Conservation (phyloP, 768 basidiomycete species). For the Rhodotorula paludigena region DNA sequence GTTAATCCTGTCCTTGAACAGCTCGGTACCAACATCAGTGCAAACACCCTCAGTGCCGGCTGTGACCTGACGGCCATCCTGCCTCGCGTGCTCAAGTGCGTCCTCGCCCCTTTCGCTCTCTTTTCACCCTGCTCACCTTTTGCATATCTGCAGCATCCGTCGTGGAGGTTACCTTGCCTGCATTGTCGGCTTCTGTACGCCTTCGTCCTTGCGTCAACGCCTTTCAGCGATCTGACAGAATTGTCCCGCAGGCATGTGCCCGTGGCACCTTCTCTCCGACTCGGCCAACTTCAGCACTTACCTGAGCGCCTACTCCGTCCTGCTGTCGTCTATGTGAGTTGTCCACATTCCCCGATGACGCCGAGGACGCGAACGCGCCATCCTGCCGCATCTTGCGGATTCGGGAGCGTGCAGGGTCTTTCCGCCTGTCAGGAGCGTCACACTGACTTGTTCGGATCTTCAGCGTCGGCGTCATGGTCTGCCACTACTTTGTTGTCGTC, state of each 20-base stretch:
- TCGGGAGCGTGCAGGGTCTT: too few species aligned
- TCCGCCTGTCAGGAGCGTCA: too few species aligned
- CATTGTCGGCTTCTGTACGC: constrained; percentile 65
- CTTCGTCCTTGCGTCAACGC: too few species aligned
- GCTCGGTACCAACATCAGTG: constrained; percentile 67
- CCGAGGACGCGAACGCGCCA: too few species aligned
- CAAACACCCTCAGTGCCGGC: constrained; percentile 72
- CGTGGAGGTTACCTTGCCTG: constrained; percentile 80
- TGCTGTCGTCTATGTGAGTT: constrained; percentile 64
- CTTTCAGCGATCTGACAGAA: too few species aligned
- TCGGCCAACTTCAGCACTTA: constrained; percentile 52
- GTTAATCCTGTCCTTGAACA: not conserved
- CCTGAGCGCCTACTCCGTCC: constrained; percentile 72
- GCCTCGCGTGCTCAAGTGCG: constrained; percentile 66
- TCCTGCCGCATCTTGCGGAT: too few species aligned
- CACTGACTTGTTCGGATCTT: too few species aligned
- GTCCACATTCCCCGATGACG: constrained; percentile 60
- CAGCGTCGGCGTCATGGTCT: constrained; percentile 53
- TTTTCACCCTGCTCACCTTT: not conserved
- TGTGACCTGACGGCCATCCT: constrained; percentile 61
- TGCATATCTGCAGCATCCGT: constrained; percentile 52
- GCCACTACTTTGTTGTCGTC: constrained; percentile 70
- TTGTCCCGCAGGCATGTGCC: too few species aligned
- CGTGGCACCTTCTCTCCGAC: constrained; percentile 51
- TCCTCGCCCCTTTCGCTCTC: not conserved